Percentiles rank a stretch among this genome's conserved stretches.
Evolutionary conservation across 1,284 basidiomycete species (phyloP).

Genomic region (Phylloporus sp.): DNA sequence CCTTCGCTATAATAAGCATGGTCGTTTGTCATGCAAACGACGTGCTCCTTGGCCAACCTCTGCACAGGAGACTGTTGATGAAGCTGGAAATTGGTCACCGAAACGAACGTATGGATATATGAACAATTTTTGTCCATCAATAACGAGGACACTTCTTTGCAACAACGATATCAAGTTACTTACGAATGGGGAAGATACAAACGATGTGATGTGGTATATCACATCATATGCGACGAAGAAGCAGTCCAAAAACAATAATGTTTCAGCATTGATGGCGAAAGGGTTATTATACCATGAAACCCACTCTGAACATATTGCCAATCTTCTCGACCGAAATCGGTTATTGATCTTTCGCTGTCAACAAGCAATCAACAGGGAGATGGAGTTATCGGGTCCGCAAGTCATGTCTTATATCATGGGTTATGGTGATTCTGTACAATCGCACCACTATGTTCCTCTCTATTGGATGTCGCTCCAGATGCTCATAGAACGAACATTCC

Average conservation of each 20-base stretch:
- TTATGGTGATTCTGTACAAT: slow-evolving; percentile 8
- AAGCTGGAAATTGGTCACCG: background rate
- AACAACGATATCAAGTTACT: slow-evolving; percentile 44
- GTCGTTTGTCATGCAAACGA: no score
- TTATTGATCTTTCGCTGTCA: slow-evolving; percentile 10
- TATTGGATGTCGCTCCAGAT: slow-evolving; percentile 11
- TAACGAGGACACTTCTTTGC: slow-evolving; percentile 18
- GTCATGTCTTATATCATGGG: slow-evolving; percentile 12
- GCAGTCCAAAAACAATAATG: slow-evolving; percentile 31
- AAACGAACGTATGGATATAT: slow-evolving; percentile 19
- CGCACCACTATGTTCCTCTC: slow-evolving; percentile 7
- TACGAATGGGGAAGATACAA: slow-evolving; percentile 36
- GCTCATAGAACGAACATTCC: no score
- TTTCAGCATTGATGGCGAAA: slow-evolving; percentile 13
- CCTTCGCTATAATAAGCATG: no score
- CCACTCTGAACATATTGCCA: background rate
- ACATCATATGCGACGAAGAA: slow-evolving; percentile 41
- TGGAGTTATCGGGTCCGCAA: slow-evolving; percentile 12
- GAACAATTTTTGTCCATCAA: slow-evolving; percentile 34
- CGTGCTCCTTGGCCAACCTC: no score
- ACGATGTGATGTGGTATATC: slow-evolving; percentile 35
- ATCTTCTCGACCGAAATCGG: slow-evolving; percentile 1
- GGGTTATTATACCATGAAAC: background rate
- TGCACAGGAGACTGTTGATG: no score
- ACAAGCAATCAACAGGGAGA: slow-evolving; percentile 12